A percentile compares a stretch with the other conserved stretches of the same genome.
Conservation (phyloP, 176 grass and related monocot genomes). For the Rhipidocladum racemiflorum region DNA sequence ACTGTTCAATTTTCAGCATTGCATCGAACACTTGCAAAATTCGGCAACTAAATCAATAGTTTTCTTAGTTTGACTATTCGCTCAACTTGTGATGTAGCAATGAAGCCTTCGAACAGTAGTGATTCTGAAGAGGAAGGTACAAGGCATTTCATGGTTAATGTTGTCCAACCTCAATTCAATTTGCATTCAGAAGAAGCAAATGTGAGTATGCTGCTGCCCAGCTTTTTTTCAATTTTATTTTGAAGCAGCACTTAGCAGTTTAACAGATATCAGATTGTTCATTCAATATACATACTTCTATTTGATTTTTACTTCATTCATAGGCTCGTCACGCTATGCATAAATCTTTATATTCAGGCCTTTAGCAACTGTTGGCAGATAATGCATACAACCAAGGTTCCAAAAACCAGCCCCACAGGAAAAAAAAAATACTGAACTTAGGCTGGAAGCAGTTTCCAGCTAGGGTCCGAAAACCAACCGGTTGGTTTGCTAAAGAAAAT, state of each 20-base stretch:
- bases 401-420: not conserved
- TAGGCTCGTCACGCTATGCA: not conserved
- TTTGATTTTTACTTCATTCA: constrained; percentile 16
- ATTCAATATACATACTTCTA: not conserved
- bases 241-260: too few relatives aligned
- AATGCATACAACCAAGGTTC: not conserved
- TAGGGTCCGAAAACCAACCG: not conserved
- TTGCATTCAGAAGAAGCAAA: constrained; percentile 98
- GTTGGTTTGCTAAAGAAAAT: constrained; percentile 14
- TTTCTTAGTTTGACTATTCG: constrained; percentile 36
- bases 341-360: constrained; percentile 3
- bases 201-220: constrained; percentile 53
- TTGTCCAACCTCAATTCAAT: constrained; percentile 96
- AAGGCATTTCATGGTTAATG: constrained; percentile 86
- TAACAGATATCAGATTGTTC: constrained; percentile 22
- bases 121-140: constrained; percentile 85
- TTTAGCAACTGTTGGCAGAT: constrained; percentile 3
- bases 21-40: constrained; percentile 17
- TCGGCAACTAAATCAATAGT: not conserved
- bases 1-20: constrained; percentile 23
- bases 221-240: constrained; percentile 26
- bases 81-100: constrained; percentile 44
- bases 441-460: not conserved
- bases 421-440: constrained; percentile 3
- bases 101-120: constrained; percentile 44